Evolutionary conservation across 257 asterid species (phyloP), one percentile per base, ranked within the genome.

Genomic region (Datura wrightii): DNA sequence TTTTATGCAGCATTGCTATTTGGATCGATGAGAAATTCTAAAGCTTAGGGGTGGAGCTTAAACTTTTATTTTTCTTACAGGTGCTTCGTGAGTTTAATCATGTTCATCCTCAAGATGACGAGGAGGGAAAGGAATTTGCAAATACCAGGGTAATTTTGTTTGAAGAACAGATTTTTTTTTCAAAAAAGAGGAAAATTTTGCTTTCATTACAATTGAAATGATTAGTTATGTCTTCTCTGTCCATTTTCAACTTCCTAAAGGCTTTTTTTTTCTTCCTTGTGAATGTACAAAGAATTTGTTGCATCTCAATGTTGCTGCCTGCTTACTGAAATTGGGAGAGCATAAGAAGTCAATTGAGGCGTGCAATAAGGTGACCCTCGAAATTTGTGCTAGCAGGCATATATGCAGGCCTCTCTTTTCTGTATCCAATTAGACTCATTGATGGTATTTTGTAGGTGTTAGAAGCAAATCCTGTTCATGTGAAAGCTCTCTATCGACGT

Each of bases 41-140:
- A 52, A 39, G 52, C 63, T 19, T 54, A 48, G 44, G 15, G 52
- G 41, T 83, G 80, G 11, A 70, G 18, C 71, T 24, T 79, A 44
- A 54, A 69, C 66, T 50, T 82, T 36, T 42, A 34, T 83, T 85
- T 85, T 36, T 44, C 81, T 70, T 86, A 59, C 91, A 95, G 99
- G 97, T 97, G 87, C 97, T 97, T 79, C 93, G 98, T 31, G 99
- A 97, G 84, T 94, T 97, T 91, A 97, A 97, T 89, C 99, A 97
- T 79, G 98, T 97, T n/a, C 92, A 97, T 89, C 99, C 99, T 79
- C 97, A 91, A 87, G 95, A 94, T 83, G 99, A 97, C 52, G 98
- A 93, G 3, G 99, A 97, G 88, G 99, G 99, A 71, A 97, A 95
- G 87, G 98, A 95, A 84, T 97, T 97, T 91, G 83, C 98, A 16